A percentile compares a stretch with the other conserved stretches of the same genome.
Conservation (phyloP, 2,329 filamentous ascomycete species). For the Colletotrichum sp. region DNA sequence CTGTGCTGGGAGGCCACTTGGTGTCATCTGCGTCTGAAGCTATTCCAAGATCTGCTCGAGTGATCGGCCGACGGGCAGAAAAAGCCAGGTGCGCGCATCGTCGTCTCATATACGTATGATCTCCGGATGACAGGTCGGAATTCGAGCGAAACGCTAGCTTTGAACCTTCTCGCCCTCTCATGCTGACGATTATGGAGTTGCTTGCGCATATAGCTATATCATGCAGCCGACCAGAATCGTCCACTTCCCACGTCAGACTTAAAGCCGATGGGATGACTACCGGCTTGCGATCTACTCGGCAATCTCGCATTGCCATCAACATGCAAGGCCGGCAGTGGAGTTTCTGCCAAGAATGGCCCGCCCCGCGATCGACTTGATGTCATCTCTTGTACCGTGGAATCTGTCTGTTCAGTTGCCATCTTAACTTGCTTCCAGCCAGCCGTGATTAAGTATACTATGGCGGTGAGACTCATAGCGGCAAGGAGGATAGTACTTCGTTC, state of each 20-base stretch:
- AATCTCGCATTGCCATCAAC: neutral
- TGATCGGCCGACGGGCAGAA: neutral
- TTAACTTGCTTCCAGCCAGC: too few species aligned
- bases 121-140: slow-evolving; percentile 4
- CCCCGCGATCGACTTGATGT: neutral
- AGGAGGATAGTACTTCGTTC: neutral
- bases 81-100: neutral
- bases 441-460: too few species aligned
- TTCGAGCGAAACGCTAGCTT: neutral
- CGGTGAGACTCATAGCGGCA: neutral
- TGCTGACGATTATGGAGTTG: neutral
- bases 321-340: neutral
- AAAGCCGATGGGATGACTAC: neutral
- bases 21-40: neutral
- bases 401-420: neutral
- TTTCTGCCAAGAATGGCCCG: neutral
- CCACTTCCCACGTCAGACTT: neutral
- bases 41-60: neutral
- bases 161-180: neutral
- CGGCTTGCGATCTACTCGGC: neutral
- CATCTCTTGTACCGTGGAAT: neutral
- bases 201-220: neutral
- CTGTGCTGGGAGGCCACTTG: neutral
- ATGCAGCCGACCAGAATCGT: neutral
- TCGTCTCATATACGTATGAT: slow-evolving; percentile 11